Evolutionary conservation across 768 basidiomycete genomes (phyloP).

Genomic region (Lactarius quietus): DNA sequence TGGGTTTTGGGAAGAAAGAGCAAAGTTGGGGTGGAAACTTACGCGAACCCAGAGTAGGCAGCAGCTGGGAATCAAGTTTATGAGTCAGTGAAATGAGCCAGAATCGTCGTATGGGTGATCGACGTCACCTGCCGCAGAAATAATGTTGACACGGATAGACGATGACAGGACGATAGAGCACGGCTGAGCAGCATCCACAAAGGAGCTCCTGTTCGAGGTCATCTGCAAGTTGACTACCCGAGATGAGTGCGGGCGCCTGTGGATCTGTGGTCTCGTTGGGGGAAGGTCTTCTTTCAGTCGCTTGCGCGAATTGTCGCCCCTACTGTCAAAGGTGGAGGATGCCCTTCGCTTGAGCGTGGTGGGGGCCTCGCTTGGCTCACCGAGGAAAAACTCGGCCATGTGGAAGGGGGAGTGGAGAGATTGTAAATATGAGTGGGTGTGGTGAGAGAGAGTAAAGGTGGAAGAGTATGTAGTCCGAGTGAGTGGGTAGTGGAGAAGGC

Average conservation of each 20-base stretch:
- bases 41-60: constrained; percentile 81
- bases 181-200: constrained; percentile 81
- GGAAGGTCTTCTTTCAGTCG: constrained; percentile 25
- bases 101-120: background rate
- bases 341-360: constrained; percentile 25
- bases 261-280: constrained; percentile 11
- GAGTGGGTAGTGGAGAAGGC: background rate
- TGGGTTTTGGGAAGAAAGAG: constrained; percentile 1
- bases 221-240: constrained; percentile 45
- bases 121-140: constrained; percentile 79
- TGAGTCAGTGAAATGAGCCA: constrained; percentile 1
- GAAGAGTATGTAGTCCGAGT: background rate
- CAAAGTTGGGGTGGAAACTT: constrained; percentile 38
- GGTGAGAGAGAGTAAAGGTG: background rate
- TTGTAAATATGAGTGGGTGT: constrained; percentile 25
- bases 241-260: constrained; percentile 22
- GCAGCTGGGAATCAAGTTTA: constrained; percentile 48
- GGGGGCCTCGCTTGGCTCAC: constrained; percentile 9
- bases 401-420: constrained; percentile 34
- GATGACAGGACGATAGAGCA: constrained; percentile 78
- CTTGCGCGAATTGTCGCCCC: constrained; percentile 18
- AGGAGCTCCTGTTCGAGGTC: constrained; percentile 72
- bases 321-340: constrained; percentile 21
- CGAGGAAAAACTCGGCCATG: background rate
- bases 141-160: constrained; percentile 86